Conservation (phyloP, 2,329 filamentous ascomycete species). For the Alternaria postmessia region DNA sequence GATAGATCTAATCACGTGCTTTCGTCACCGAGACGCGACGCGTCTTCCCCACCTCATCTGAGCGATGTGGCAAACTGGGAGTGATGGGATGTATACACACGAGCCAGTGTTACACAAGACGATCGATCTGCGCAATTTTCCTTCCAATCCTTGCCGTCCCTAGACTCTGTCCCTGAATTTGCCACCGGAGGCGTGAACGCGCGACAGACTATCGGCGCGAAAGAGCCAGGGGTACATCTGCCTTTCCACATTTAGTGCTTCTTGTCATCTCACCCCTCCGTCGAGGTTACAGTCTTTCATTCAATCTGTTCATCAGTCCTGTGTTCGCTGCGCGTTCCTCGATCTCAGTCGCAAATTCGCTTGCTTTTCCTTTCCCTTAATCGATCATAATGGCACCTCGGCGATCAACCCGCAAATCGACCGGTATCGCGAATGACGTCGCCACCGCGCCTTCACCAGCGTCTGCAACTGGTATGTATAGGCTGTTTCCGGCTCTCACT, state of each 20-base stretch:
- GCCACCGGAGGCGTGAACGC: constrained; percentile 39
- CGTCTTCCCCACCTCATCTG: constrained; percentile 7
- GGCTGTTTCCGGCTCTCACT: neutral
- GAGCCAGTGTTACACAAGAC: neutral
- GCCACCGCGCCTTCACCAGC: constrained; percentile 11
- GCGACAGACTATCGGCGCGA: constrained; percentile 36
- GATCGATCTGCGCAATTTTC: constrained; percentile 2
- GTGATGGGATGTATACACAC: neutral
- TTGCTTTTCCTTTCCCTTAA: constrained; percentile 4
- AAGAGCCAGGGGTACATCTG: constrained; percentile 29
- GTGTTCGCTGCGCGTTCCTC: neutral
- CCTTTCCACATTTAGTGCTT: constrained; percentile 26
- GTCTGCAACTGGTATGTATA: constrained; percentile 12
- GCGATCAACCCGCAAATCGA: constrained; percentile 38
- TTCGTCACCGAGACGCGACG: constrained; percentile 15
- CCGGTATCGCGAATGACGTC: constrained; percentile 14
- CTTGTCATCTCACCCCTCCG: constrained; percentile 11
- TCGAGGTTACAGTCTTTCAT: constrained; percentile 11
- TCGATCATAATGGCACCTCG: constrained; percentile 31
- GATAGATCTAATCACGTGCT: constrained; percentile 11
- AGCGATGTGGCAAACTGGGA: neutral
- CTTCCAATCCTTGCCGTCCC: neutral
- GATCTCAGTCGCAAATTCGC: neutral
- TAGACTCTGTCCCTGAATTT: constrained; percentile 22
- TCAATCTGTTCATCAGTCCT: neutral